phyloP scores from a whole-genome alignment of 495 filamentous ascomycete species.

The Pyronema domesticum region DNA sequence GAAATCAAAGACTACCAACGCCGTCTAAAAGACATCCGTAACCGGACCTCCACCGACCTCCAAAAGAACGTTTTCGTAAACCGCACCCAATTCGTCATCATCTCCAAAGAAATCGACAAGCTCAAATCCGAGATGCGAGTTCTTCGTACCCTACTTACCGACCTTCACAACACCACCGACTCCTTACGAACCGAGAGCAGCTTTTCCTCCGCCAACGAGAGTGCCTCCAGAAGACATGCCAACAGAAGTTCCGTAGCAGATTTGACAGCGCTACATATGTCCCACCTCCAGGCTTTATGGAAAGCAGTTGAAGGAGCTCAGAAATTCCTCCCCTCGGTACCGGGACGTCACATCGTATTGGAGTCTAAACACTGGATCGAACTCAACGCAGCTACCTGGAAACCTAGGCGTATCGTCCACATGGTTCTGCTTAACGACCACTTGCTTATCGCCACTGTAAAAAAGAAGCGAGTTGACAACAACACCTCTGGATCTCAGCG shows the following conservation, averaged over 20 bases:
- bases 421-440: slow-evolving; percentile 91
- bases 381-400: slow-evolving; percentile 93
- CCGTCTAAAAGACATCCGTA: slow-evolving; percentile 58
- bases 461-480: slow-evolving; percentile 67
- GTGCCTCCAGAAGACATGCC: slow-evolving; percentile 41
- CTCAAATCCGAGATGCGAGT: slow-evolving; percentile 91
- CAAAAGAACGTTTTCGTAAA: slow-evolving; percentile 97
- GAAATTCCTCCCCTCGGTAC: slow-evolving; percentile 81
- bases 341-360: slow-evolving; percentile 76
- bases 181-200: slow-evolving; percentile 22
- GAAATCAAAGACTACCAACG: slow-evolving; percentile 74
- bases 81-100: slow-evolving; percentile 94
- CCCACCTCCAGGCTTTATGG: slow-evolving; percentile 73
- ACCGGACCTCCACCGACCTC: slow-evolving; percentile 67
- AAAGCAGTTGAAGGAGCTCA: slow-evolving; percentile 92
- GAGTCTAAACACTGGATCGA: slow-evolving; percentile 88
- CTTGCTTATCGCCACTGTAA: slow-evolving; percentile 70
- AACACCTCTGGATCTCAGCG: slow-evolving; percentile 20
- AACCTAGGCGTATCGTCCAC: slow-evolving; percentile 64
- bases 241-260: slow-evolving; percentile 78
- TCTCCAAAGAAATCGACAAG: slow-evolving; percentile 96
- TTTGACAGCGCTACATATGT: slow-evolving; percentile 85
- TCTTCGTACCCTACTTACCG: slow-evolving; percentile 70
- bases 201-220: slow-evolving; percentile 24
- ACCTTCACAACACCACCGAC: slow-evolving; percentile 35